Evolutionary conservation across 768 basidiomycete genomes (phyloP).

Genomic region (Scleroderma citrinum): DNA sequence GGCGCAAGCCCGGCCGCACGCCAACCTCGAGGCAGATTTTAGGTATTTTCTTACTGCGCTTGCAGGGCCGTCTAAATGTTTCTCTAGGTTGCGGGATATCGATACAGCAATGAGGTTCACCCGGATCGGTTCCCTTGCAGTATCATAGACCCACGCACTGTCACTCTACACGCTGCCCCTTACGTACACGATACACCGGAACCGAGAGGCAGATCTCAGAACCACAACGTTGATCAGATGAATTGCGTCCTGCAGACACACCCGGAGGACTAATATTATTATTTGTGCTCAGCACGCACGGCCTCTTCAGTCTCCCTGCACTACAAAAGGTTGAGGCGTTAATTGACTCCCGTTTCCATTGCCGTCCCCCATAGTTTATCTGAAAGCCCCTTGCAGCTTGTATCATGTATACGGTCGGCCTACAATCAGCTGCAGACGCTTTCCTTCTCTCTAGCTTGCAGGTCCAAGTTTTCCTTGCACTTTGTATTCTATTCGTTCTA

Average conservation of each 20-base stretch:
- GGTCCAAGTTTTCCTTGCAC: constrained; percentile 28
- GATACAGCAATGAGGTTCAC: too few relatives aligned
- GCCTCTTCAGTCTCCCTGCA: not conserved
- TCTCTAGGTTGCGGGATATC: constrained; percentile 6
- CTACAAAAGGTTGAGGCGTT: constrained; percentile 20
- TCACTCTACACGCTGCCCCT: too few relatives aligned
- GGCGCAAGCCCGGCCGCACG: constrained; percentile 27
- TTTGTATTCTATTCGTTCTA: constrained; percentile 34
- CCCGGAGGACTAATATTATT: too few relatives aligned
- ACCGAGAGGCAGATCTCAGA: constrained; percentile 17
- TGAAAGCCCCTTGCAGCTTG: constrained; percentile 18
- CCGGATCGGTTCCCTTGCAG: not conserved
- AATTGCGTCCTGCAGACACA: too few relatives aligned
- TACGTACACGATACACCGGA: constrained; percentile 15
- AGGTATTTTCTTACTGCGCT: constrained; percentile 26
- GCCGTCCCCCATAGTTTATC: constrained; percentile 20
- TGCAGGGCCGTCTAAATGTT: constrained; percentile 25
- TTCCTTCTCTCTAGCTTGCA: constrained; percentile 31
- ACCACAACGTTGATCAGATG: too few relatives aligned
- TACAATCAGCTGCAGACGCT: constrained; percentile 33
- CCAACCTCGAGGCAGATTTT: constrained; percentile 28
- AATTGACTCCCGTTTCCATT: constrained; percentile 16
- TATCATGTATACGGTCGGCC: constrained; percentile 39
- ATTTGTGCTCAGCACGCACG: too few relatives aligned
- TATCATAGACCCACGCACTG: too few relatives aligned